phyloP scores from a whole-genome alignment of 768 basidiomycete species.

The Ramaria sp. region DNA sequence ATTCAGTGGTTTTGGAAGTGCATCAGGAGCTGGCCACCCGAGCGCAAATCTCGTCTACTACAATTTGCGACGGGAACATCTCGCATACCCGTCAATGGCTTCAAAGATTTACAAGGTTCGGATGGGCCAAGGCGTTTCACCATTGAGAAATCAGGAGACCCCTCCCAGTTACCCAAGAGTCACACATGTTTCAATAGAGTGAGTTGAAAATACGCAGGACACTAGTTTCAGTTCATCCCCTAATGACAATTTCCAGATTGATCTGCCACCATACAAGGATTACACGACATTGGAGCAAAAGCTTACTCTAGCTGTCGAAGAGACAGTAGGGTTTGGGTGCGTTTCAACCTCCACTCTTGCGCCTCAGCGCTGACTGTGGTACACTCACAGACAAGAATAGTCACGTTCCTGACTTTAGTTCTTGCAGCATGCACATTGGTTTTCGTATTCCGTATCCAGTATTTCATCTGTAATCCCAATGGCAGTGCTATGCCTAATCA shows the following conservation, averaged over 20 bases:
- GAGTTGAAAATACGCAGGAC: background rate
- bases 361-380: slow-evolving; percentile 41
- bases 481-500: background rate
- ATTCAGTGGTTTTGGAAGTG: slow-evolving; percentile 99
- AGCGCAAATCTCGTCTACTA: slow-evolving; percentile 90
- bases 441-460: background rate
- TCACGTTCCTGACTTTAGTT: background rate
- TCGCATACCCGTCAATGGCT: slow-evolving; percentile 95
- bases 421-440: background rate
- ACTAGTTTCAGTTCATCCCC: background rate
- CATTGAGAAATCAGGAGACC: slow-evolving; percentile 97
- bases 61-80: slow-evolving; percentile 98
- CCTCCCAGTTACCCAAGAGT: slow-evolving; percentile 89
- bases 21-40: slow-evolving; percentile 93
- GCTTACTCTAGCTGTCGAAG: slow-evolving; percentile 82
- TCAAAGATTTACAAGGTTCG: slow-evolving; percentile 96
- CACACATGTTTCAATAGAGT: slow-evolving; percentile 67
- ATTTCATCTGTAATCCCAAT: background rate
- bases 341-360: slow-evolving; percentile 24
- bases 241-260: slow-evolving; percentile 48
- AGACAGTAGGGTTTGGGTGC: slow-evolving; percentile 27
- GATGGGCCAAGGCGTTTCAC: slow-evolving; percentile 97
- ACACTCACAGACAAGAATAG: slow-evolving; percentile 89
- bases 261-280: slow-evolving; percentile 96
- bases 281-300: slow-evolving; percentile 93